phyloP scores from a whole-genome alignment of 2,329 filamentous ascomycete genomes.

The Sporothrix sp. region DNA sequence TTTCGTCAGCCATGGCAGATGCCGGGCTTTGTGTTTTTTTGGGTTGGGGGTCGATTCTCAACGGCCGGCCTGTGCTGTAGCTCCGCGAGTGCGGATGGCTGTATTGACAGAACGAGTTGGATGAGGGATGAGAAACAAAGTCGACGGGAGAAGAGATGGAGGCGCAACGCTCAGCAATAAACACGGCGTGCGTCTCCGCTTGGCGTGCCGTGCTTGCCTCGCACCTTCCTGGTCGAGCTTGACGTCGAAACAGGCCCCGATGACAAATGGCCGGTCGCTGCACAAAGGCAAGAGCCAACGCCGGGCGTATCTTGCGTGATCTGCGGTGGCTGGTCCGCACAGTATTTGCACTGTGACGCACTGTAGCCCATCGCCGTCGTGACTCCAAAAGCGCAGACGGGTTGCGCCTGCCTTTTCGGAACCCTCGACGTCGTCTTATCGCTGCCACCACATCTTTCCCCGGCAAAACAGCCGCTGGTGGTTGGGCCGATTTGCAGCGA shows the following conservation, averaged over 20 bases:
- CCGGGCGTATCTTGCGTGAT: conserved; percentile 5
- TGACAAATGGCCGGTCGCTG: conserved; percentile 7
- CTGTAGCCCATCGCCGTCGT: not conserved
- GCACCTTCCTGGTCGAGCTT: conserved; percentile 12
- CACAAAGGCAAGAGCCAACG: not conserved
- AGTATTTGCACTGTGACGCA: not conserved
- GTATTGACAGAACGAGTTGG: too few species aligned
- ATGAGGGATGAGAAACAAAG: too few species aligned
- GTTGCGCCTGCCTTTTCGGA: conserved; percentile 6
- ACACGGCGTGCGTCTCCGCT: too few species aligned
- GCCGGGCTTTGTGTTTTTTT: not conserved
- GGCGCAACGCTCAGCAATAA: too few species aligned
- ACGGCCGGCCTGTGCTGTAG: too few species aligned
- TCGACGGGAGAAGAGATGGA: too few species aligned
- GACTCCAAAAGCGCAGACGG: not conserved
- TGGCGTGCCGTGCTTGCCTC: not conserved
- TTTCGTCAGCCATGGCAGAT: conserved; percentile 39
- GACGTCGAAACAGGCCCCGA: conserved; percentile 11
- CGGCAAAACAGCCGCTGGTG: too few species aligned
- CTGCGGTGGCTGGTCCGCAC: conserved; percentile 1
- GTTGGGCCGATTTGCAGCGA: too few species aligned
- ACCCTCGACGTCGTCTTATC: not conserved
- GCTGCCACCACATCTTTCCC: too few species aligned
- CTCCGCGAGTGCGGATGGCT: too few species aligned
- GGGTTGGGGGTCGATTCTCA: not conserved